These are phyloP conservation scores for Otatea glauca DNA, from an alignment of 176 grass and related monocot genomes.

Conservation along the genomic window DNA sequence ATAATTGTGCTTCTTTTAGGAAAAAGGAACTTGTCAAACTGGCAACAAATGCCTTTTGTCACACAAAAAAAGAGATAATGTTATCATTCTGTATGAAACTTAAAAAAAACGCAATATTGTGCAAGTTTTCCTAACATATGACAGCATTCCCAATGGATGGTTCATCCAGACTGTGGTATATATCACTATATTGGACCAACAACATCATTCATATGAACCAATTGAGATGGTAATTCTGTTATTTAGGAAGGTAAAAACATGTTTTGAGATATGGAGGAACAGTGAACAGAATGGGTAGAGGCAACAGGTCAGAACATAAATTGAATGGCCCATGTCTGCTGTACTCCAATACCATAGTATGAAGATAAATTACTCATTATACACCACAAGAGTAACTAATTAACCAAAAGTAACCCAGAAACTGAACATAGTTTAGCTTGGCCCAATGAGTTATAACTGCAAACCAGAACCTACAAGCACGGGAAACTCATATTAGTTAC, in stretches of 20 bases:
- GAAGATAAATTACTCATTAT: not conserved
- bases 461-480: slow-evolving; percentile 10
- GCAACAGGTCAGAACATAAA: slow-evolving; percentile 23
- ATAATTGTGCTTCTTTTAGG: not conserved
- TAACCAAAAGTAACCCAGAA: not conserved
- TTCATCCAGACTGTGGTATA: not conserved
- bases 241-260: slow-evolving; percentile 16
- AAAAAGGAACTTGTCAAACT: not conserved
- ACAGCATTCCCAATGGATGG: no score
- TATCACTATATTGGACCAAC: slow-evolving; percentile 4
- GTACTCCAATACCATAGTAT: slow-evolving; percentile 26
- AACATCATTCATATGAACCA: not conserved
- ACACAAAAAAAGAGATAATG: not conserved
- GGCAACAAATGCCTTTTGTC: not conserved
- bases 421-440: not conserved
- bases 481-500: slow-evolving; percentile 7
- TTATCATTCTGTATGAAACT: slow-evolving; percentile 16
- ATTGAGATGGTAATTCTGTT: not conserved
- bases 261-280: not conserved
- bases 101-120: not conserved
- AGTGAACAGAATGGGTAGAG: not conserved
- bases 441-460: not conserved
- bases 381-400: not conserved
- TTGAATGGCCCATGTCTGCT: slow-evolving; percentile 7
- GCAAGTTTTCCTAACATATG: not conserved